Conservation (phyloP, 257 asterid species). For the Solanum bulbocastanum region DNA sequence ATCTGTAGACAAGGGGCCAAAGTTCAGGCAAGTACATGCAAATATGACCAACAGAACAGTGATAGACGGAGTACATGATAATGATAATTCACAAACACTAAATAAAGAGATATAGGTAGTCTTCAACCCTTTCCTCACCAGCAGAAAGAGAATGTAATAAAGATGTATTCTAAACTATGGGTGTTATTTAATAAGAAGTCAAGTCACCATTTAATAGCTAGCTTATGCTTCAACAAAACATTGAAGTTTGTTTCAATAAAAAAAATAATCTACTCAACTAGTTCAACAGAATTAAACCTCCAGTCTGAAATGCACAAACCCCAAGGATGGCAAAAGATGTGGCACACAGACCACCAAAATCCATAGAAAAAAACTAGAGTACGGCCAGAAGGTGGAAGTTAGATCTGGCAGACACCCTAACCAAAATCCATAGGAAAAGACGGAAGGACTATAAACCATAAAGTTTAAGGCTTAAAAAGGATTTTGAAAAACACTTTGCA, state of each 20-base stretch:
- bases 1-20: constrained; percentile 31
- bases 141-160: neutral
- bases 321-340: neutral
- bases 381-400: neutral
- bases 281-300: neutral
- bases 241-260: neutral
- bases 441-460: neutral
- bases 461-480: neutral
- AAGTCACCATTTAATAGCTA: neutral
- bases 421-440: neutral
- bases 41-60: neutral
- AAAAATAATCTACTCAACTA: neutral
- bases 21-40: constrained; percentile 4
- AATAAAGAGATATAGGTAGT: neutral
- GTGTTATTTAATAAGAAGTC: neutral
- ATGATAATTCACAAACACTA: neutral
- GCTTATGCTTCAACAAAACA: neutral
- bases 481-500: neutral
- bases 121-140: neutral
- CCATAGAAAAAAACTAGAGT: neutral
- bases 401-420: neutral
- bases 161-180: neutral
- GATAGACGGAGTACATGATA: neutral
- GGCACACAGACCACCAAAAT: neutral
- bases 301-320: neutral